Evolutionary conservation across 176 grass and related monocot genomes (phyloP).

Genomic region (Musa acuminata): DNA sequence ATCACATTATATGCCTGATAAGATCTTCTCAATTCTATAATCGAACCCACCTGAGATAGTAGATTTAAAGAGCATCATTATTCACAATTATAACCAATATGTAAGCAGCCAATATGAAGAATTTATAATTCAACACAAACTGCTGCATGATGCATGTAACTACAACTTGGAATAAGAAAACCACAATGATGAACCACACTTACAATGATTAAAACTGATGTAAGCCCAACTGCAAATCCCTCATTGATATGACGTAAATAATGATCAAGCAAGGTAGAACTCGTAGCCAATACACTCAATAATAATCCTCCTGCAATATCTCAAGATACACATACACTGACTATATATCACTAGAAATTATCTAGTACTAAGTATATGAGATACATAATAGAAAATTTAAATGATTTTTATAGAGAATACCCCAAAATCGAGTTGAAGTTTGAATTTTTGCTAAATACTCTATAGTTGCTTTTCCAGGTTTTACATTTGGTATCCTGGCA

Average conservation of each 20-base stretch:
- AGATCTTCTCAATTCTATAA: slow-evolving; percentile 92
- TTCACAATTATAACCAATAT: neutral
- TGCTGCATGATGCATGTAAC: too few relatives aligned
- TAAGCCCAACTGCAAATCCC: slow-evolving; percentile 81
- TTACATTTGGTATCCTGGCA: slow-evolving; percentile 81
- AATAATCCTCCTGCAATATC: slow-evolving; percentile 58
- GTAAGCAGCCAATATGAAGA: neutral
- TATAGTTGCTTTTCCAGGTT: slow-evolving; percentile 86
- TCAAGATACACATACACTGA: neutral
- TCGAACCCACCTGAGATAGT: slow-evolving; percentile 84
- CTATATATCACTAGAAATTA: neutral
- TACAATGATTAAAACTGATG: slow-evolving; percentile 93
- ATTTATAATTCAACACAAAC: neutral
- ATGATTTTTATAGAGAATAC: slow-evolving; percentile 21
- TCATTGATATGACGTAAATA: slow-evolving; percentile 79
- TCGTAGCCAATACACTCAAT: slow-evolving; percentile 79
- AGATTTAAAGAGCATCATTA: neutral
- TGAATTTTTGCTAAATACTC: slow-evolving; percentile 93
- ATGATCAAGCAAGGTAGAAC: slow-evolving; percentile 88
- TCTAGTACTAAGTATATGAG: neutral
- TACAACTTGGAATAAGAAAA: too few relatives aligned
- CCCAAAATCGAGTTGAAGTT: slow-evolving; percentile 97
- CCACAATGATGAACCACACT: slow-evolving; percentile 39
- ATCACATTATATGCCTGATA: slow-evolving; percentile 99
- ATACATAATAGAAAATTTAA: neutral